These are phyloP conservation scores for thale cress (Arabidopsis thaliana) DNA, from an alignment of 345 rosid genomes.

Conservation along the genomic window DNA sequence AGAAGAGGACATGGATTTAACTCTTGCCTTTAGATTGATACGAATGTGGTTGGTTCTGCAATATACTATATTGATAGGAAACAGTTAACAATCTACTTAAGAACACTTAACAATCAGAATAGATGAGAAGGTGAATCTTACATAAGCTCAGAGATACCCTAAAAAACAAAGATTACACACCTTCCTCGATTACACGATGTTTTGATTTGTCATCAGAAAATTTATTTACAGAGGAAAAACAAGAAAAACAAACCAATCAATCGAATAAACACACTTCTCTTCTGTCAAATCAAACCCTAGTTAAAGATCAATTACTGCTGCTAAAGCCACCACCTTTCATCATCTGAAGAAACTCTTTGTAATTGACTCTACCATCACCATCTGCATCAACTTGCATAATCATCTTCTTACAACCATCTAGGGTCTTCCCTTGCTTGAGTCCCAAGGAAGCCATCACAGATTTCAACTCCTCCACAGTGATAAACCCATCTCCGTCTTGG, in stretches of 20 bases:
- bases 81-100: constrained; percentile 21
- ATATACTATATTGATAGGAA: constrained; percentile 8
- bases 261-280: constrained; percentile 27
- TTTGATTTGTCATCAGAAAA: constrained; percentile 27
- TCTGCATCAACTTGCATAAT: constrained; percentile 47
- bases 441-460: constrained; percentile 48
- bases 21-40: background rate
- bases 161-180: constrained; percentile 26
- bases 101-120: constrained; percentile 20
- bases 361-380: constrained; percentile 49
- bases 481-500: constrained; percentile 47
- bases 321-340: constrained; percentile 46
- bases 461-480: constrained; percentile 46
- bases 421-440: constrained; percentile 44
- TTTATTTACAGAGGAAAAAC: constrained; percentile 34
- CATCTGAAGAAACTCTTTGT: constrained; percentile 49
- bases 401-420: constrained; percentile 48
- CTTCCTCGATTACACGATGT: background rate
- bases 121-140: constrained; percentile 29
- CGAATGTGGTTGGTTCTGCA: background rate
- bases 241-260: constrained; percentile 39
- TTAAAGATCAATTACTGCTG: constrained; percentile 35
- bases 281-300: constrained; percentile 23
- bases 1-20: constrained; percentile 8
- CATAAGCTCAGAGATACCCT: constrained; percentile 19